Conservation (phyloP, 2,329 filamentous ascomycete species). For the Monosporascus sp. region DNA sequence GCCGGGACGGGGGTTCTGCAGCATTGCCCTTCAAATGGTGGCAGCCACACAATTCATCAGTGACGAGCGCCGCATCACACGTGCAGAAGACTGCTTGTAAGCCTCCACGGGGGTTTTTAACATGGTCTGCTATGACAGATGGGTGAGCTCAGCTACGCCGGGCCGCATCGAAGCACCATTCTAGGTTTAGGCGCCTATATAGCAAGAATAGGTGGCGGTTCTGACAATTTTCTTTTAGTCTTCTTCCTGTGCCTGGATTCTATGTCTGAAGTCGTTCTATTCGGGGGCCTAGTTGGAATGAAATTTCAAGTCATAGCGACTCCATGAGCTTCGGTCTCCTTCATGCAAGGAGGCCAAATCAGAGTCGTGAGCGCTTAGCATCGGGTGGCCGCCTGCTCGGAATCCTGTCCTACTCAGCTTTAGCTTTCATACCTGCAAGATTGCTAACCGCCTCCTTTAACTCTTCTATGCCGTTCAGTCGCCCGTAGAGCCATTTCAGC, state of each 20-base stretch:
- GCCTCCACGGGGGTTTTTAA: background rate
- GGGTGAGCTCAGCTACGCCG: background rate
- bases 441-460: constrained; percentile 28
- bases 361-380: background rate
- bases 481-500: constrained; percentile 66
- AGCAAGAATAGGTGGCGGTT: no score
- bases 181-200: background rate
- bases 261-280: background rate
- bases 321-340: background rate
- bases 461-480: constrained; percentile 54
- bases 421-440: constrained; percentile 13
- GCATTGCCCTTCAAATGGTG: background rate
- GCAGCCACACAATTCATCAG: background rate
- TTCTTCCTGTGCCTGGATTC: background rate
- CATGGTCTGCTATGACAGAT: background rate
- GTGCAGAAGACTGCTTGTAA: background rate
- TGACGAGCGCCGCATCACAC: background rate
- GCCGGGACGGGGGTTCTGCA: background rate
- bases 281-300: background rate
- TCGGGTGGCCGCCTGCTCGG: background rate
- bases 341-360: background rate
- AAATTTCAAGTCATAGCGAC: background rate
- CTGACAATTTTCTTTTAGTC: background rate
- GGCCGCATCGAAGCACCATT: background rate
- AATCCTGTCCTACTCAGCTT: constrained; percentile 9